These are phyloP conservation scores for Penicillium psychrofluorescens DNA, from an alignment of 495 filamentous ascomycete genomes.

Conservation along the genomic window DNA sequence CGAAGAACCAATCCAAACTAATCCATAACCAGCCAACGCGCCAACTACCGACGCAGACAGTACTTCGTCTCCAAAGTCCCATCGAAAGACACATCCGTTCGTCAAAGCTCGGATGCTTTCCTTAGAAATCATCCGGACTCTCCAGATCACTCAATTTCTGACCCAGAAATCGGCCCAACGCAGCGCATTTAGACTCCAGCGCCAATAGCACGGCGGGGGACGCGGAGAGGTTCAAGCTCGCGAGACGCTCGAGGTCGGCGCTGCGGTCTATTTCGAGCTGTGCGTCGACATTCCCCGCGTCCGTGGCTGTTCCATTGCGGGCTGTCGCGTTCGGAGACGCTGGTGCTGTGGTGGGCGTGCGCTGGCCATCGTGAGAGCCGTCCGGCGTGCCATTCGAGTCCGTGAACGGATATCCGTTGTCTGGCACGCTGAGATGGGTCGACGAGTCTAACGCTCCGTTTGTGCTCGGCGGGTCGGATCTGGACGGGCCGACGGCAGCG, in stretches of 20 bases:
- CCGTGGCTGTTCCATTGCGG: conserved; percentile 11
- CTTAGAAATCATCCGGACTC: conserved; percentile 40
- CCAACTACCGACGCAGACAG: too few species aligned
- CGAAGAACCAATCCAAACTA: neutral
- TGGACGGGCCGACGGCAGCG: conserved; percentile 36
- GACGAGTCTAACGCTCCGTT: conserved; percentile 4
- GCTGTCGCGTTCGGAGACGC: conserved; percentile 5
- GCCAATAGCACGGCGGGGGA: conserved; percentile 35
- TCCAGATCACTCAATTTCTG: conserved; percentile 38
- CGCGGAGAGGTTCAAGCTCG: conserved; percentile 35
- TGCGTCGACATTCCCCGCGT: conserved; percentile 10
- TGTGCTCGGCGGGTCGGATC: conserved; percentile 10
- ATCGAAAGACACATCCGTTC: too few species aligned
- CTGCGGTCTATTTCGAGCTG: conserved; percentile 39
- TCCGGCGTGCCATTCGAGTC: conserved; percentile 8
- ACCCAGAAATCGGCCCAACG: conserved; percentile 33
- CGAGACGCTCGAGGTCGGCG: conserved; percentile 32
- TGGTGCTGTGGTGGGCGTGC: conserved; percentile 4
- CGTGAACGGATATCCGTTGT: neutral
- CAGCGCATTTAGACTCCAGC: conserved; percentile 40
- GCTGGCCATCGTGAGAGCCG: conserved; percentile 6
- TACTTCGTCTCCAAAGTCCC: too few species aligned
- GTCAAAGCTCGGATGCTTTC: neutral
- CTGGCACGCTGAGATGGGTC: neutral
- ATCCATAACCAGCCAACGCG: too few species aligned